These are phyloP conservation scores for Monosporascus sp. DNA, from an alignment of 2,329 filamentous ascomycete genomes.

Conservation along the genomic window DNA sequence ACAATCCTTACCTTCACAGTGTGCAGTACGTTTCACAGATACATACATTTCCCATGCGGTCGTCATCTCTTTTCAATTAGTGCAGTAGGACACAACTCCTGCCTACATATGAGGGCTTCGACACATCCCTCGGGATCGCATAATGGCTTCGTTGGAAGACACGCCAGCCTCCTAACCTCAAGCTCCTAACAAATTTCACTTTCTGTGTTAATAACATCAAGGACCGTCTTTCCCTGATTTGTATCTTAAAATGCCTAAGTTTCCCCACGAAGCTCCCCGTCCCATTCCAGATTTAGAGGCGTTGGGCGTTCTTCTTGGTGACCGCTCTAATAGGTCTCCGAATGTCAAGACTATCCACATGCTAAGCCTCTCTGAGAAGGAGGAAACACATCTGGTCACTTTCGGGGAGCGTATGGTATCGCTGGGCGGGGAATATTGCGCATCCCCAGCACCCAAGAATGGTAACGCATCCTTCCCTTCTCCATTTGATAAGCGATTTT, in stretches of 20 bases:
- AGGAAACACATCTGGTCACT: neutral
- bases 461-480: neutral
- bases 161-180: too few relatives aligned
- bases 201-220: too few relatives aligned
- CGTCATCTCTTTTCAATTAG: too few relatives aligned
- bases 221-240: too few relatives aligned
- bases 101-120: too few relatives aligned
- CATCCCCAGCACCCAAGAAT: neutral
- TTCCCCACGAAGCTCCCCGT: neutral
- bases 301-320: neutral
- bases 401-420: neutral
- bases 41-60: too few relatives aligned
- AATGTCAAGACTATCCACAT: neutral
- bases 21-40: too few relatives aligned
- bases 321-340: neutral
- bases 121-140: too few relatives aligned
- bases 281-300: neutral
- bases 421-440: neutral
- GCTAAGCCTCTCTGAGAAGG: neutral
- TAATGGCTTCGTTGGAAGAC: too few relatives aligned
- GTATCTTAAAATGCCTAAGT: neutral
- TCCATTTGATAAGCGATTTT: neutral
- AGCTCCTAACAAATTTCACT: too few relatives aligned
- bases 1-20: too few relatives aligned
- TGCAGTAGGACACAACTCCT: too few relatives aligned